Base-by-base conservation (phyloP, 2,329 filamentous ascomycete genomes). In the Hansfordia pulvinata region DNA sequence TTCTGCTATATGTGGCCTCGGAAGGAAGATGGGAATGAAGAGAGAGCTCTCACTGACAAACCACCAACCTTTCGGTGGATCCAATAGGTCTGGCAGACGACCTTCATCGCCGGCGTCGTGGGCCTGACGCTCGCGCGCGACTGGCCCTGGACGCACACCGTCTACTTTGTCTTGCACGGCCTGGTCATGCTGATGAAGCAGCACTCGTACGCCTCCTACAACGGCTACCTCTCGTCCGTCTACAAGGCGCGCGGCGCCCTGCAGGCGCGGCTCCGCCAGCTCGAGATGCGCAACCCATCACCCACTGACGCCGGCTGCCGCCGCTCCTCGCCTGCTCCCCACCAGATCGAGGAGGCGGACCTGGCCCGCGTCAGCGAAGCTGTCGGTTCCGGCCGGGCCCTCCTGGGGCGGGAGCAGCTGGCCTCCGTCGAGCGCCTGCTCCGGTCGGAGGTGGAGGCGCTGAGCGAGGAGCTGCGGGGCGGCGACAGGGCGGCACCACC, bases 151-250 rank as follows among this genome's bases (percentile, higher is more conserved):
- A 82, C 80, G 10, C 80, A 84, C 41, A 82, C 77, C 2, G 75
- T 84, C 11, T 84, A 80, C 47, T 79, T 82, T 26, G 72, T 81
- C 8, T 55, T 86, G 11, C 79, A 86, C 43, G 72, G 72, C 10
- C 54, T 86, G 29, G 69, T 79, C 3, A 77, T 85, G 62, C 46
- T 86, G 14, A 86, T 86, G 81, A 88, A 88, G 55, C 78, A 84
- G 50, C 81, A 85, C 45, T 78, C 74, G 11, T 85, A 82, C 42
- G 65, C 76, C 4, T 83, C 82, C 38, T 85, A 83, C 49, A 86
- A 85, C 39, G 80, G 81, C 6, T 68, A 85, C 35, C 56, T 76
- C 26, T 83, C 67, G 3, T 64, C 68, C 12, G 55, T 69, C 3
- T 69, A 73, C 41, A 62, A 66, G 31, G 57, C 56, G 30, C 56